Evolutionary conservation across 345 rosid species (phyloP), one percentile per base, ranked within the genome.

Genomic region (Draba incana): DNA sequence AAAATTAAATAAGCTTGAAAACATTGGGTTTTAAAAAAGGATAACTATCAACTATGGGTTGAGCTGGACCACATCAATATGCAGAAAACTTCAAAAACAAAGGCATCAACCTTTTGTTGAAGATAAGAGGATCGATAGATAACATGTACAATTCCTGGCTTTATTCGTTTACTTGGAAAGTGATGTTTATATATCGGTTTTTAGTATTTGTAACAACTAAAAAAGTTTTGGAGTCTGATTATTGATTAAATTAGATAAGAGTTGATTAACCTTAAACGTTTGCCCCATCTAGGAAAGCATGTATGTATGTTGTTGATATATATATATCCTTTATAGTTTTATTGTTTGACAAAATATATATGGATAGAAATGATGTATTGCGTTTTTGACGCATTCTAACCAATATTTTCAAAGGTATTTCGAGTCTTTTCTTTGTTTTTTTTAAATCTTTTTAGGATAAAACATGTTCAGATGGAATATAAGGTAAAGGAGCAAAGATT

Each of bases 51-150:
- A 62, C 45, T 51, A 70, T 52, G 54, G 76, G 39, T 46, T 39
- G 50, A 55, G 44, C 20, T 72, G 76, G 76, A 72, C 76, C 76
- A 72, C 76, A 47, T 56, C 76, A 72, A 72, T 64, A 47, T 38
- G 70, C 65, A 72, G 64, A 72, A 64, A 48, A 72, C 10, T 12
- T 56, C 59, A 72, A 56, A 72, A 64, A 47, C 58, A 72, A 64
- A 72, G 58, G 70, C 59, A 72, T 72, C 70, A 56, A 72, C 52
- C 59, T 72, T 70, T 72, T 72, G 58, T 38, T 72, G 50, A 64
- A 56, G 76, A 72, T 72, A 72, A 72, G 76, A 72, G 58, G 28
- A 23, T 38, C 59, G 47, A 64, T 72, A 58, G 76, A 56, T 41
- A 72, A 16, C 76, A 56, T 72, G 38, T 72, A 72, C 64, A 15